Conservation (phyloP, 176 grass and related monocot species). For the Thinopyrum elongatum region DNA sequence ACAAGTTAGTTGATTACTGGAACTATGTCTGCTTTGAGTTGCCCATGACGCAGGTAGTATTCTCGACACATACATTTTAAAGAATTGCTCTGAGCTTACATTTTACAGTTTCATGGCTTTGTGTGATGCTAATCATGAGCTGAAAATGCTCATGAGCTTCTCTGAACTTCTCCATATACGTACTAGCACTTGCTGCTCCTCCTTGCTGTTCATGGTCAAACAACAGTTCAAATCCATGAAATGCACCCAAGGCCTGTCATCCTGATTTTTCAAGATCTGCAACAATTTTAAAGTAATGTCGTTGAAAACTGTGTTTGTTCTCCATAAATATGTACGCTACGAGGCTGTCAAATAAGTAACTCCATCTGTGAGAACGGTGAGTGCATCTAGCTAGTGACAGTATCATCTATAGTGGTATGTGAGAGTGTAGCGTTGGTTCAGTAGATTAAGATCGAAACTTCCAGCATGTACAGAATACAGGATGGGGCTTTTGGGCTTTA, state of each 20-base stretch:
- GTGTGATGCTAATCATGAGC: neutral
- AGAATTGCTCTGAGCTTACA: conserved; percentile 1
- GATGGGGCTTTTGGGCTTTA: too few relatives aligned
- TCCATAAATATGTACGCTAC: neutral
- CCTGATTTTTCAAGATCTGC: too few relatives aligned
- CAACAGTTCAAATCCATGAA: neutral
- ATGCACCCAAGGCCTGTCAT: neutral
- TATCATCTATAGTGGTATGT: neutral
- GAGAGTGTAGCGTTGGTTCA: neutral
- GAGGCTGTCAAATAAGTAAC: neutral
- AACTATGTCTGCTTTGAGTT: too few relatives aligned
- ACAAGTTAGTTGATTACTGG: too few relatives aligned
- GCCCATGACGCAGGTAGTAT: too few relatives aligned
- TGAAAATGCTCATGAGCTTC: neutral
- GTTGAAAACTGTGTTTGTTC: neutral
- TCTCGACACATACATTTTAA: neutral
- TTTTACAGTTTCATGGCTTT: neutral
- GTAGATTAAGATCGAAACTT: too few relatives aligned
- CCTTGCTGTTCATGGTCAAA: neutral
- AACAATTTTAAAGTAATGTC: too few relatives aligned
- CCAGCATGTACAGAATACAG: too few relatives aligned
- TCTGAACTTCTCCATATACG: neutral
- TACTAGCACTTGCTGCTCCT: neutral
- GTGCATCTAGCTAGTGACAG: neutral
- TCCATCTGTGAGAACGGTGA: neutral